Percentiles rank a stretch among this genome's conserved stretches.
Conservation (phyloP, 768 basidiomycete genomes). For the Filobasidium wieringae region DNA sequence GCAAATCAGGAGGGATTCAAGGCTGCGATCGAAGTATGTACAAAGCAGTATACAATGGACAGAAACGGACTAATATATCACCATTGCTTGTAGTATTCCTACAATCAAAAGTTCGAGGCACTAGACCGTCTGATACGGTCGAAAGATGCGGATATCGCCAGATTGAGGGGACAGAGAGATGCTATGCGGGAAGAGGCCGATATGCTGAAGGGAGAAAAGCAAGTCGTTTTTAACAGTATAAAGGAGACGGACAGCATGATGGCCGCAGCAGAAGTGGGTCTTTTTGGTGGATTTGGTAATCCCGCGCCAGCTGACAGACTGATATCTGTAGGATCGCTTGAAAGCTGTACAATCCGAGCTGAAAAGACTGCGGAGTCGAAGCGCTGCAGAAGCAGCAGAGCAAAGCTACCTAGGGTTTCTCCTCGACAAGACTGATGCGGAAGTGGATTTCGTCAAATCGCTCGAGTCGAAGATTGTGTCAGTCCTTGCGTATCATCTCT, state of each 20-base stretch:
- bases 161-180: slow-evolving; percentile 40
- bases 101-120: not conserved
- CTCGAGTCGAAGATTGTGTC: slow-evolving; percentile 52
- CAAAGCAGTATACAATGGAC: not conserved
- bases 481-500: slow-evolving; percentile 24
- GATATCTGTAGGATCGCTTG: slow-evolving; percentile 55
- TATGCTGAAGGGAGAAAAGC: slow-evolving; percentile 57
- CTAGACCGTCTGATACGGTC: slow-evolving; percentile 19
- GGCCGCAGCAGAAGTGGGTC: slow-evolving; percentile 48
- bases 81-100: not conserved
- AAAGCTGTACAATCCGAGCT: slow-evolving; percentile 59
- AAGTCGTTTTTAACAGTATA: slow-evolving; percentile 47
- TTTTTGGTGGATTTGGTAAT: not conserved
- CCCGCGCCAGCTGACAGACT: not conserved
- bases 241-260: slow-evolving; percentile 54
- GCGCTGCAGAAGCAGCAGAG: slow-evolving; percentile 63
- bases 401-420: slow-evolving; percentile 65
- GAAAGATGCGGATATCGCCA: slow-evolving; percentile 37
- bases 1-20: slow-evolving; percentile 1
- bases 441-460: slow-evolving; percentile 44
- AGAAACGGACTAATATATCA: not conserved
- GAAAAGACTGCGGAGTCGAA: slow-evolving; percentile 55
- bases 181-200: slow-evolving; percentile 51
- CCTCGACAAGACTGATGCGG: slow-evolving; percentile 44
- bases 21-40: not conserved